Percentiles rank a stretch among this genome's conserved stretches.
phyloP scores from a whole-genome alignment of 495 filamentous ascomycete species.

The Lophiostoma macrostomum region DNA sequence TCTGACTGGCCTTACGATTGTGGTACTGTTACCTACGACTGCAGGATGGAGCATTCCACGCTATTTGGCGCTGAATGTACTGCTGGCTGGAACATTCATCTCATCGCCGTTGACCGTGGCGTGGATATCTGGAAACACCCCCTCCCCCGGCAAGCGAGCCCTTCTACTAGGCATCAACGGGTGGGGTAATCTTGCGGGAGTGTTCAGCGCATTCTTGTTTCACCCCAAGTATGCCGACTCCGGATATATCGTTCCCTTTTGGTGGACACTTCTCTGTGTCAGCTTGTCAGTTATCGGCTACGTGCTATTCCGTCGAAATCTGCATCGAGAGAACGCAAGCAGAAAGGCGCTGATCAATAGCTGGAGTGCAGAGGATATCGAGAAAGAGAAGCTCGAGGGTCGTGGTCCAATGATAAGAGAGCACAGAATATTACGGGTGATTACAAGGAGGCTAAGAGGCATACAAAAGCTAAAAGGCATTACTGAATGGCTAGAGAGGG shows the following conservation, averaged over 20 bases:
- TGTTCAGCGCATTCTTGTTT: slow-evolving; percentile 50
- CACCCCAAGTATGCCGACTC: slow-evolving; percentile 42
- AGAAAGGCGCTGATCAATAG: slow-evolving; percentile 24
- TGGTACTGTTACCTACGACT: slow-evolving; percentile 40
- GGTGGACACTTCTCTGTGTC: slow-evolving; percentile 46
- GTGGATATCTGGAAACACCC: slow-evolving; percentile 56
- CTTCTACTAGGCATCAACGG: slow-evolving; percentile 59
- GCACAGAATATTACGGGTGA: background rate
- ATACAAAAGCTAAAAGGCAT: background rate
- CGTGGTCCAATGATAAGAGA: slow-evolving; percentile 18
- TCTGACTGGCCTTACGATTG: slow-evolving; percentile 46
- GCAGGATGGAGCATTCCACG: slow-evolving; percentile 36
- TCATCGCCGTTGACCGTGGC: slow-evolving; percentile 55
- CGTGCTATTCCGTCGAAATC: slow-evolving; percentile 32
- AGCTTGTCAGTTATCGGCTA: slow-evolving; percentile 46
- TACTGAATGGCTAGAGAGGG: slow-evolving; percentile 20
- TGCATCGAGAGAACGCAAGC: slow-evolving; percentile 41
- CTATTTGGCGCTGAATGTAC: slow-evolving; percentile 53
- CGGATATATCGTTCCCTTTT: slow-evolving; percentile 44
- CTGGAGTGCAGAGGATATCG: slow-evolving; percentile 37
- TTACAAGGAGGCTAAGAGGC: background rate
- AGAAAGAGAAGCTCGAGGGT: slow-evolving; percentile 20
- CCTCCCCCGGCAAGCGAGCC: slow-evolving; percentile 52
- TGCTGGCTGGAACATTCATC: slow-evolving; percentile 54
- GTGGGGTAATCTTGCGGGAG: slow-evolving; percentile 58